Conservation (phyloP, 148 eudicot genomes). For the Mesembryanthemum crystallinum region DNA sequence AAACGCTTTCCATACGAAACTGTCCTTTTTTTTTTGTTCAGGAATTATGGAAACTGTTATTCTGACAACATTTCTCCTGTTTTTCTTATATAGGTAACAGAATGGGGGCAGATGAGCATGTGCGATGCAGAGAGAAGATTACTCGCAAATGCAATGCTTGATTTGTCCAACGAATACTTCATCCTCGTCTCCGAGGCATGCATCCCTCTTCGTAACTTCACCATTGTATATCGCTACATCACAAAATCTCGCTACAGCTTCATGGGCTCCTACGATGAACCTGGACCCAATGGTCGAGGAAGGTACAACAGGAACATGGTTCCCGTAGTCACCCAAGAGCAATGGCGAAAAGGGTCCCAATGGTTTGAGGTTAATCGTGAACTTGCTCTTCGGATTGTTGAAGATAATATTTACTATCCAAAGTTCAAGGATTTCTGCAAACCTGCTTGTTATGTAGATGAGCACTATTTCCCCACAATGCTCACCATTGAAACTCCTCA, state of each 20-base stretch:
- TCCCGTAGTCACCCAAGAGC: constrained; percentile 38
- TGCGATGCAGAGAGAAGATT: constrained; percentile 56
- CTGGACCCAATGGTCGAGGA: constrained; percentile 44
- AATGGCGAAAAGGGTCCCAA: constrained; percentile 55
- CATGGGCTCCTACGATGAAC: constrained; percentile 47
- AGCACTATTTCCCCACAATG: constrained; percentile 59
- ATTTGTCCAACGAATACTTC: constrained; percentile 43
- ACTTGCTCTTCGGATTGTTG: constrained; percentile 37
- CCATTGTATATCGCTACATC: constrained; percentile 37
- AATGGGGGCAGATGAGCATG: constrained; percentile 56
- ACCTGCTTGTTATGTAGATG: constrained; percentile 54
- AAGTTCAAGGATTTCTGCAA: constrained; percentile 42
- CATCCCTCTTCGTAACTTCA: constrained; percentile 48
- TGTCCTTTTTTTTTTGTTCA: neutral
- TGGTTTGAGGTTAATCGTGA: constrained; percentile 53
- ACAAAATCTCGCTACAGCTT: constrained; percentile 42
- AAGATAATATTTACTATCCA: constrained; percentile 37
- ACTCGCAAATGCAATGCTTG: constrained; percentile 51
- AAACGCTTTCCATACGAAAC: neutral
- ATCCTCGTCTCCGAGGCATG: constrained; percentile 49
- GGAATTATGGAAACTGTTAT: no score
- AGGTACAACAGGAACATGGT: constrained; percentile 39
- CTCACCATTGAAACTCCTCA: constrained; percentile 36
- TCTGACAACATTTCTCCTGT: neutral
- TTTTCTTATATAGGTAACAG: constrained; percentile 26